Conservation (phyloP, 169 alveolate genomes). For the Cryptosporidium tyzzeri region DNA sequence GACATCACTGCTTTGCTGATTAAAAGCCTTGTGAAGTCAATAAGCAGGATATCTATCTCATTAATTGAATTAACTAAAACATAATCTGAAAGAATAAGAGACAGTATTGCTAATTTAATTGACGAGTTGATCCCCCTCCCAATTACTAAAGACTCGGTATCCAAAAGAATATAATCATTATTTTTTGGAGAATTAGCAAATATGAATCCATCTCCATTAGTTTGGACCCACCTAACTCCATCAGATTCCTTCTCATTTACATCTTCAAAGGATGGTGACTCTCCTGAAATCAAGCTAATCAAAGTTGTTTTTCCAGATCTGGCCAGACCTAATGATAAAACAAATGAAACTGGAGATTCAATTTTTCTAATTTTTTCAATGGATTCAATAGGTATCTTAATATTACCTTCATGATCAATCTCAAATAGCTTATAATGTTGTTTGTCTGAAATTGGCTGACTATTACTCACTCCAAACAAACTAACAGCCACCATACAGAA, state of each 20-base stretch:
- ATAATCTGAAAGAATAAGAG: constrained; percentile 34
- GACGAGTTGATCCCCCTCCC: constrained; percentile 45
- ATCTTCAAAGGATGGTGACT: neutral
- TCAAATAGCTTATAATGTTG: constrained; percentile 9
- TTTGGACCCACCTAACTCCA: constrained; percentile 39
- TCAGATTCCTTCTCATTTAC: neutral
- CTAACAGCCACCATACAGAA: neutral
- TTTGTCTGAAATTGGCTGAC: neutral
- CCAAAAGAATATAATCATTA: constrained; percentile 2
- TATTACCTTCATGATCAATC: constrained; percentile 11
- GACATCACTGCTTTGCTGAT: constrained; percentile 32
- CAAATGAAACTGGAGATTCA: constrained; percentile 71
- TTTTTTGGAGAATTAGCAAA: neutral
- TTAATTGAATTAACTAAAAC: constrained; percentile 18
- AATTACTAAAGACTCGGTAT: constrained; percentile 24
- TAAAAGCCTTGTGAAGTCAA: constrained; percentile 15
- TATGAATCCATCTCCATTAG: neutral
- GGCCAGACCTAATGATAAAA: constrained; percentile 82
- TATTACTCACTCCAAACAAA: neutral
- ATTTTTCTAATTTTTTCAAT: constrained; percentile 15
- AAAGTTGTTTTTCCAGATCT: constrained; percentile 85
- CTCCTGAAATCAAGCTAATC: constrained; percentile 76
- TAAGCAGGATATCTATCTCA: constrained; percentile 8
- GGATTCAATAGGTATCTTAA: constrained; percentile 24
- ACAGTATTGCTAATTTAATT: constrained; percentile 15